Evolutionary conservation across 148 eudicot species (phyloP).

Genomic region (Dianthus caryophyllus): DNA sequence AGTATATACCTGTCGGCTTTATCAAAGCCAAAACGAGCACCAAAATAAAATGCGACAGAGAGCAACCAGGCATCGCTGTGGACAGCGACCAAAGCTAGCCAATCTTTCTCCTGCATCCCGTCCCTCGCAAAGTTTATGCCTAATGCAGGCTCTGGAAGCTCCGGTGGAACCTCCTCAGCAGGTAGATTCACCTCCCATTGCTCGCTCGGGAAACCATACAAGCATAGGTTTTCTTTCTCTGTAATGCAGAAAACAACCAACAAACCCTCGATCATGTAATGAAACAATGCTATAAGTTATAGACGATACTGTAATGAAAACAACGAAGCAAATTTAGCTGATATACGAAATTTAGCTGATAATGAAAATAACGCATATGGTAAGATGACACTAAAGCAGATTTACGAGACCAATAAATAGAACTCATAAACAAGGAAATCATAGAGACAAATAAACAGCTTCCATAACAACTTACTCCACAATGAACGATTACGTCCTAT

Average conservation of each 20-base stretch:
- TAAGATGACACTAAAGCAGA: too few relatives aligned
- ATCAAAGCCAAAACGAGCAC: slow-evolving; percentile 89
- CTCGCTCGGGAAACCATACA: slow-evolving; percentile 84
- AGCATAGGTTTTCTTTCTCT: slow-evolving; percentile 90
- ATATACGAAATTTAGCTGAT: not conserved
- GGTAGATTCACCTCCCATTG: slow-evolving; percentile 92
- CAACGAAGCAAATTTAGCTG: not conserved
- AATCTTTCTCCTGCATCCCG: slow-evolving; percentile 89
- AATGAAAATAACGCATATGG: too few relatives aligned
- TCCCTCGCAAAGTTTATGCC: slow-evolving; percentile 93
- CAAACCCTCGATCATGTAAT: not conserved
- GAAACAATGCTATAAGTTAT: not conserved
- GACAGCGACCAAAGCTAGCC: slow-evolving; percentile 87
- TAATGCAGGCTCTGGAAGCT: slow-evolving; percentile 89
- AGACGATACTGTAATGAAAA: not conserved
- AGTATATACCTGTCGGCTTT: slow-evolving; percentile 67
- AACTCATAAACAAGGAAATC: not conserved
- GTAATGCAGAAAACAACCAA: slow-evolving; percentile 15
- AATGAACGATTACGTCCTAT: too few relatives aligned
- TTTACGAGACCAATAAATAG: too few relatives aligned
- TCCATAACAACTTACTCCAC: too few relatives aligned
- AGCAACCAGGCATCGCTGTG: slow-evolving; percentile 94
- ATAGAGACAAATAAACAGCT: not conserved
- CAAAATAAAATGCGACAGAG: slow-evolving; percentile 84
- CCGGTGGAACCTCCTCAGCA: slow-evolving; percentile 92